Conservation (phyloP, 2,329 filamentous ascomycete genomes). For the Corniculantispora saksenae region DNA sequence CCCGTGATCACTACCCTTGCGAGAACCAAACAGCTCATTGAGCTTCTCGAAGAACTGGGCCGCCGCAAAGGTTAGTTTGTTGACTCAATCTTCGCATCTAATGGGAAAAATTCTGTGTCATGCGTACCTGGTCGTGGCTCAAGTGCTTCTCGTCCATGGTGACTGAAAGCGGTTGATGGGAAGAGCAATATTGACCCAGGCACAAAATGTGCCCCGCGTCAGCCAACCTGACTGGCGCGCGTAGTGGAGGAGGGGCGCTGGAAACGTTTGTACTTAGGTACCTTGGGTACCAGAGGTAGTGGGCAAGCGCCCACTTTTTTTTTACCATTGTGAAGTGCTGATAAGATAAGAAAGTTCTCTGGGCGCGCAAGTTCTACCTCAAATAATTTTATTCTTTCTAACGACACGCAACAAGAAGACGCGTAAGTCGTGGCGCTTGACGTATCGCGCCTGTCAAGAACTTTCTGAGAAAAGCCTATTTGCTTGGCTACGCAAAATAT, state of each 20-base stretch:
- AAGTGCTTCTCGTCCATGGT: constrained; percentile 33
- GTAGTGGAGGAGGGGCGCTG: not conserved
- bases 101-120: constrained; percentile 5
- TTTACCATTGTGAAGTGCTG: not conserved
- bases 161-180: not conserved
- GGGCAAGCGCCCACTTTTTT: not conserved
- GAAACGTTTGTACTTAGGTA: not conserved
- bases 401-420: not conserved
- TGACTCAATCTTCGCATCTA: not conserved
- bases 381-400: not conserved
- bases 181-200: constrained; percentile 8
- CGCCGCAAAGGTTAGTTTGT: constrained; percentile 8
- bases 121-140: constrained; percentile 42
- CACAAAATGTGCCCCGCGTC: constrained; percentile 14
- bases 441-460: not conserved
- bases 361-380: not conserved
- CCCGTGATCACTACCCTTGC: constrained; percentile 70
- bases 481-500: not conserved
- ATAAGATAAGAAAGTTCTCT: constrained; percentile 20
- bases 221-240: not conserved
- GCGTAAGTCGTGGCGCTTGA: not conserved
- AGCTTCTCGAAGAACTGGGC: constrained; percentile 73
- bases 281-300: no score
- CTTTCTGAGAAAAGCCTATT: not conserved
- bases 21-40: constrained; percentile 65